Evolutionary conservation across 2,329 filamentous ascomycete species (phyloP), one percentile per base, ranked within the genome.

Genomic region (Ambrosiella xylebori): DNA sequence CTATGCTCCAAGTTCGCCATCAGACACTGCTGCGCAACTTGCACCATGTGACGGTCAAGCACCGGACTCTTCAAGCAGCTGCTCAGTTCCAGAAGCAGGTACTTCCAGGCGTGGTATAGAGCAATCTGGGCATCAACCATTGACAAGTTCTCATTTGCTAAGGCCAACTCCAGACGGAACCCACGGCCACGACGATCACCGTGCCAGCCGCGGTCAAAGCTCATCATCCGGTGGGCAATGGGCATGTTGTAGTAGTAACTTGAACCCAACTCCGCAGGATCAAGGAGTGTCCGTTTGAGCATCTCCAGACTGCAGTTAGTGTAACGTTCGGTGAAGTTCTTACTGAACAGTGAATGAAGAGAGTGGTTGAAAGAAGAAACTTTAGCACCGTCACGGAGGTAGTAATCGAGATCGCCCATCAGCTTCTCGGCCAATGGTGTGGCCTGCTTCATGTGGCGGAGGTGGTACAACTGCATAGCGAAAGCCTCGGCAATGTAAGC

Each of bases 71-170:
- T 75, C n/a, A 81, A 69, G 61, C 75, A 79, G 41, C 80, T 80
- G 67, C 85, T 88, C 54, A 98, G 77, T 65, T 96, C 91, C 54
- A 93, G 76, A 12, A 91, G 80, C 7, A 98, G 76, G 60, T 88
- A 83, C 68, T 94, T 90, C 88, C 91, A 97, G 58, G 88, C 86
- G 64, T 88, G 82, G 62, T 96, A 85, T 15, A 98, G 79, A 49
- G 82, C 83, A 63, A 93, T 84, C 72, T 98, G 89, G 27, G 91
- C 87, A 68, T 97, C 89, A 39, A 98, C 88, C 39, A 95, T 75
- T 27, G 90, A 95, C 56, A 98, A 69, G 68, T 98, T 97, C 62
- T 85, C 74, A 68, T 98, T 98, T 47, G 91, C 93, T 61, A 82
- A 82, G 65, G 84, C 80, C 70, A 98, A 84, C 67, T 98, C 93